Conservation (phyloP, 176 grass and related monocot species). For the Cenchrus purpureus region DNA sequence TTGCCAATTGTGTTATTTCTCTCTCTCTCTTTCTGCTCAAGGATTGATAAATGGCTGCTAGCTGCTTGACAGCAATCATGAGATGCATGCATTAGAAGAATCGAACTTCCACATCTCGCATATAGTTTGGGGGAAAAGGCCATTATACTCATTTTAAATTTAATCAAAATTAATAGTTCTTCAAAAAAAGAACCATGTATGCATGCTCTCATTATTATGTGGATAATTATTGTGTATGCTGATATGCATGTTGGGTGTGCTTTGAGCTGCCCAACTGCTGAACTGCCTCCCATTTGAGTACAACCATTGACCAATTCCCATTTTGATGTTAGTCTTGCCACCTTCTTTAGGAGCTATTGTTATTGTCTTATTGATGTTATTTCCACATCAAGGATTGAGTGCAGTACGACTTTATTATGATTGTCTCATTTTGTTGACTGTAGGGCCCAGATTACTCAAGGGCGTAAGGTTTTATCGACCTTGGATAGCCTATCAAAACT, state of each 20-base stretch:
- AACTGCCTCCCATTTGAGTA: constrained; percentile 10
- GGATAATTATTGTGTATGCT: constrained; percentile 14
- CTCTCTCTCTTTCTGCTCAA: not conserved
- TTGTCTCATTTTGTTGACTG: constrained; percentile 47
- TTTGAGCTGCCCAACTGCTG: not conserved
- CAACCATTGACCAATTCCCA: not conserved
- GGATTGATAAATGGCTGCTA: not conserved
- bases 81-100: constrained; percentile 21
- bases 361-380: constrained; percentile 1
- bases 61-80: constrained; percentile 3
- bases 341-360: constrained; percentile 6
- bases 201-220: not conserved
- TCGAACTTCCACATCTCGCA: constrained; percentile 9
- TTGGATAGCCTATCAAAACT: constrained; percentile 86
- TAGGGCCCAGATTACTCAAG: constrained; percentile 94
- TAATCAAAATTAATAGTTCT: not conserved
- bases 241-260: constrained; percentile 15
- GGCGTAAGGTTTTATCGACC: constrained; percentile 78
- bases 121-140: not conserved
- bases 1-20: constrained; percentile 1
- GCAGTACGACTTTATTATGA: constrained; percentile 22
- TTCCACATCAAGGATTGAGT: constrained; percentile 5
- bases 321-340: constrained; percentile 34
- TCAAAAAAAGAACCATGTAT: constrained; percentile 6
- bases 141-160: not conserved